Evolutionary conservation across 768 basidiomycete genomes (phyloP).

Genomic region (Russula compacta): DNA sequence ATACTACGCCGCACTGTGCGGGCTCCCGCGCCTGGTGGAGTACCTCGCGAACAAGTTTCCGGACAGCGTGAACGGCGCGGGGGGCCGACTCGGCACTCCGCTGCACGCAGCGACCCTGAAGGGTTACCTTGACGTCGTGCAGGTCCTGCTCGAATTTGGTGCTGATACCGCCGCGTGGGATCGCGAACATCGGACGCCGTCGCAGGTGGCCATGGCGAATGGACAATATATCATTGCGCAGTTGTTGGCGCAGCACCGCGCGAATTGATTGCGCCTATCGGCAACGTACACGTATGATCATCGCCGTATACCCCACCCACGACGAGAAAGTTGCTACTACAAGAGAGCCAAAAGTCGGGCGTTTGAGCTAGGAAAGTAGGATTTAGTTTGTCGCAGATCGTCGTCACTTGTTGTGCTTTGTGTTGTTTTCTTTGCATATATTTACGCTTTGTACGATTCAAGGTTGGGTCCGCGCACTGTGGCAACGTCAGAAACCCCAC

Average conservation of each 20-base stretch:
- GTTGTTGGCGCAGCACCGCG: background rate
- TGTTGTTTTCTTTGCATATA: too few relatives aligned
- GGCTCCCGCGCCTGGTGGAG: slow-evolving; percentile 1
- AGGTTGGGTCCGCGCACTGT: too few relatives aligned
- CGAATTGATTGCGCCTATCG: background rate
- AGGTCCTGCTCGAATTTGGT: background rate
- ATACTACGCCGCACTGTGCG: slow-evolving; percentile 8
- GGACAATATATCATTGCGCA: slow-evolving; percentile 1
- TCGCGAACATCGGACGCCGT: background rate
- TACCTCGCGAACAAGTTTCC: slow-evolving; percentile 2
- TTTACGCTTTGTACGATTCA: too few relatives aligned
- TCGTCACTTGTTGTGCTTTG: too few relatives aligned
- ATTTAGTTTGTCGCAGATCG: too few relatives aligned
- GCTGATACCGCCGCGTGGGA: background rate
- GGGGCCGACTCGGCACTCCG: background rate
- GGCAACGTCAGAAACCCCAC: too few relatives aligned
- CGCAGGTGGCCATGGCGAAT: slow-evolving; percentile 5
- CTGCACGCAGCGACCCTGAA: slow-evolving; percentile 1
- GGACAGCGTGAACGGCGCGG: background rate
- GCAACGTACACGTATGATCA: background rate
- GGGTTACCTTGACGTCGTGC: background rate
- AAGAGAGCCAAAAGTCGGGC: too few relatives aligned
- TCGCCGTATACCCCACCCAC: too few relatives aligned
- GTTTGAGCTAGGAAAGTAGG: too few relatives aligned
- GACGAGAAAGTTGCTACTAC: too few relatives aligned